Evolutionary conservation across 352 stramenopile species (phyloP), one percentile per base, ranked within the genome.

Genomic region (Phytopythium aichiense): DNA sequence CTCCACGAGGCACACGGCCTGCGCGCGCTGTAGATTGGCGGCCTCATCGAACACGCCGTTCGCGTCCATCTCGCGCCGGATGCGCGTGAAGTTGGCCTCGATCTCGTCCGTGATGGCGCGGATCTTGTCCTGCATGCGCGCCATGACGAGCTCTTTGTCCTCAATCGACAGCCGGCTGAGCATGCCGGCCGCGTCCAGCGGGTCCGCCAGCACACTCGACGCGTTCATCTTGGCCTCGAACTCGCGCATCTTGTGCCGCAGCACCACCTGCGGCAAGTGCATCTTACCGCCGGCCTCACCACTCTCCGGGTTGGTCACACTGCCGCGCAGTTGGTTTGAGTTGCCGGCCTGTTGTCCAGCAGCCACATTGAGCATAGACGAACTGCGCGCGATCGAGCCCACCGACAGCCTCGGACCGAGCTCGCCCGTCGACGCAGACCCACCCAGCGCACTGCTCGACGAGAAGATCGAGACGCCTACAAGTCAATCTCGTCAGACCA

Each of bases 201-300:
- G 81, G 38, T 89, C 81, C 11, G 62, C 42, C 30, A 89, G 56
- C 13, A 63, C 71, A 20, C 78, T 76, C 8, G 52, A 55, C 11
- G 71, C 61, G 58, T 74, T 81, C 33, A 79, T 86, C 35, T 84
- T 84, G 18, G 81, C 81, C 58, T 93, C 81, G 62, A 91, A 91
- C 46, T 89, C 80, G 58, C 83, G 69, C 80, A 91, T 88, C 56
- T 93, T 93, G 67, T 93, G 81, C 58, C 74, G 72, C 45, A 93
- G 51, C 46, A 93, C 75, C 20, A 91, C 78, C 16, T 91, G 79
- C 1, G 83, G 83, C 37, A 91, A 53, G 58, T 91, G 79, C 40
- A 66, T 69, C 61, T 87, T 88, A n/a, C 46, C 23, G 18, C 5
- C n/a, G 22, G 18, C n/a, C 16, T 51, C 54, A 8, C 15, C 20